Evolutionary conservation across 805 yeast genomes (phyloP), one percentile per base, ranked within the genome.

Genomic region (Lipomyces spencermartinsiae): DNA sequence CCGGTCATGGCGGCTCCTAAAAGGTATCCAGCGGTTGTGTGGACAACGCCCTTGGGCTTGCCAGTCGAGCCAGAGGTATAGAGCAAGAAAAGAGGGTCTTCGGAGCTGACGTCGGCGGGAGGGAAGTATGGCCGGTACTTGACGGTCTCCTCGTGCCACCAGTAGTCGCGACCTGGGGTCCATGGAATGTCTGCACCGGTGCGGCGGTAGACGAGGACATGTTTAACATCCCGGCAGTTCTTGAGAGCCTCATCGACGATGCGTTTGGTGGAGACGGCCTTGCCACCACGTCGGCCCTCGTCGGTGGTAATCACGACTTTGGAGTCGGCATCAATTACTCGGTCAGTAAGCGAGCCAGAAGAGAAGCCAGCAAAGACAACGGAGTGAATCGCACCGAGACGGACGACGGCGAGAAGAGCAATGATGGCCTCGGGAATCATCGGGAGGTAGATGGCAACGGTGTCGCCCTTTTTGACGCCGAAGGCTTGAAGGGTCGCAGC

Each of bases 41-140:
- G 99, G 76, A 91, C 95, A 74, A 95, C 93, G 82, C 99, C 99
- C 85, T 95, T 95, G 78, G 99, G 99, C 78, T 93, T 88, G 73
- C 99, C 98, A 39, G 99, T 95, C 46, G 98, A 93, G 69, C 99
- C 99, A 4, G 98, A 93, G 59, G 99, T 95, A 83, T 95, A 95
- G 76, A 95, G 87, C 81, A 95, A 83, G 84, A 95, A 95, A 75
- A 95, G 83, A 66, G 99, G 98, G 82, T 95, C 97, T 83, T 95
- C 99, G 60, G 97, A 79, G 78, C 88, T 86, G 67, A 93, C 96
- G 55, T 97, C 88, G 58, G 86, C 89, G 46, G 97, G 97, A 62
- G 98, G 95, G 74, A 85, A 83, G 82, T 93, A 94, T 69, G 90
- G 88, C 74, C 95, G 90, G 81, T 87, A 91, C 80, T 91, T 91